phyloP scores from a whole-genome alignment of 2,329 filamentous ascomycete genomes.

The Cladosporium oxysporum region DNA sequence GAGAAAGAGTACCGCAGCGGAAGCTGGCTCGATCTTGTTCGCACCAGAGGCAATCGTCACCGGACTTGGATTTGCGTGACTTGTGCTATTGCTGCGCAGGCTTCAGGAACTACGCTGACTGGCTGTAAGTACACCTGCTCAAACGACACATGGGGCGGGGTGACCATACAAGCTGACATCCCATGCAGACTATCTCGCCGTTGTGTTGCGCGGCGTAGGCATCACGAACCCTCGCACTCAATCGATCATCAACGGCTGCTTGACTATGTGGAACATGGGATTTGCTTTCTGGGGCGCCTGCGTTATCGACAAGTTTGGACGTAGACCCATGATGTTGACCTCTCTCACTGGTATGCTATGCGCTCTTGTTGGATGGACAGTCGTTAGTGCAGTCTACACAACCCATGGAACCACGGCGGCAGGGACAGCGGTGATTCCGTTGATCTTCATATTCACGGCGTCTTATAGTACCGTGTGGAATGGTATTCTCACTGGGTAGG shows the following conservation, averaged over 20 bases:
- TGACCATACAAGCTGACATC: neutral
- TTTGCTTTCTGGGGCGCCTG: constrained; percentile 44
- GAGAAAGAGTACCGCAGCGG: constrained; percentile 48
- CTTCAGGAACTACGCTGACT: constrained; percentile 53
- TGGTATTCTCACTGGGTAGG: constrained; percentile 39
- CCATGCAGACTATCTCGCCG: constrained; percentile 29
- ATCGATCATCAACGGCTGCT: constrained; percentile 42
- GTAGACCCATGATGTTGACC: constrained; percentile 31
- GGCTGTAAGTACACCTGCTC: constrained; percentile 30
- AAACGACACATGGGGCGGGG: neutral
- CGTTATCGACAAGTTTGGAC: constrained; percentile 33
- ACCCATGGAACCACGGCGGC: constrained; percentile 24
- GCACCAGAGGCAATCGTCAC: constrained; percentile 53
- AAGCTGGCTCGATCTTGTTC: constrained; percentile 47
- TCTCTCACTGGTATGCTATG: constrained; percentile 32
- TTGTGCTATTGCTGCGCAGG: constrained; percentile 56
- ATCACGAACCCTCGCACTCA: constrained; percentile 34
- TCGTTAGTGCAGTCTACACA: constrained; percentile 22
- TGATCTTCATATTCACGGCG: constrained; percentile 26
- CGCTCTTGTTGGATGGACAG: constrained; percentile 42
- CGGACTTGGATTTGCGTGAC: constrained; percentile 54
- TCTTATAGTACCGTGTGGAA: constrained; percentile 40
- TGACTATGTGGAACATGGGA: constrained; percentile 61
- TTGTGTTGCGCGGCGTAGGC: constrained; percentile 34
- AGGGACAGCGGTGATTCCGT: constrained; percentile 30